A percentile compares a stretch with the other conserved stretches of the same genome.
These are phyloP conservation scores for Thelonectria olida DNA, from an alignment of 2,329 filamentous ascomycete species.

Conservation along the genomic window DNA sequence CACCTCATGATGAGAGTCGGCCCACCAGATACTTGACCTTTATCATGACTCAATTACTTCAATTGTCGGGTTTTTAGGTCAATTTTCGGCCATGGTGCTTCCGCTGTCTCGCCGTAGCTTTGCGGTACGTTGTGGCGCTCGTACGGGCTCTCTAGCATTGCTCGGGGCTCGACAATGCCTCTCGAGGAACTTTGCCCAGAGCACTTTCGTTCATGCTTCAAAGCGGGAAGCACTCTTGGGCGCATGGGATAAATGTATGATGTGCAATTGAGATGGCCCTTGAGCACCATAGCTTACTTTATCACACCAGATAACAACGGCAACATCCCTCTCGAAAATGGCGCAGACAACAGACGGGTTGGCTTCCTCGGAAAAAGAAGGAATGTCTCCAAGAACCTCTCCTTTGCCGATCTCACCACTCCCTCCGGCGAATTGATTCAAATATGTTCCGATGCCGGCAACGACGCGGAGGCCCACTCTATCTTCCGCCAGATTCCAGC, in stretches of 20 bases:
- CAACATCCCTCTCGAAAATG: slow-evolving; percentile 30
- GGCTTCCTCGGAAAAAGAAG: slow-evolving; percentile 78
- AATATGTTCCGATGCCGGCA: slow-evolving; percentile 52
- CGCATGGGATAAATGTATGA: slow-evolving; percentile 45
- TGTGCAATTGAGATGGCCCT: neutral
- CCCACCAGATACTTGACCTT: slow-evolving; percentile 28
- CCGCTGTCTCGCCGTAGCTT: slow-evolving; percentile 36
- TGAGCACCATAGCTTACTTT: neutral
- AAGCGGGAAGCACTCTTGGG: slow-evolving; percentile 38
- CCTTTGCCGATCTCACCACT: slow-evolving; percentile 70
- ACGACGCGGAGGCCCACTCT: slow-evolving; percentile 48
- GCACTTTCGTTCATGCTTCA: slow-evolving; percentile 26
- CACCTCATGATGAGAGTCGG: slow-evolving; percentile 16
- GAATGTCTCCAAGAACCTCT: slow-evolving; percentile 73
- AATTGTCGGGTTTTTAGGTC: slow-evolving; percentile 5
- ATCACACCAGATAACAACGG: slow-evolving; percentile 39
- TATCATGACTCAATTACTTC: slow-evolving; percentile 34
- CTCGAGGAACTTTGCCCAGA: slow-evolving; percentile 33
- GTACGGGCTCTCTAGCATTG: neutral
- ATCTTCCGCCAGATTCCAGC: slow-evolving; percentile 57
- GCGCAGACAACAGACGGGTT: slow-evolving; percentile 31
- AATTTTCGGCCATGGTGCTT: slow-evolving; percentile 35
- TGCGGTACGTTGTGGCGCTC: slow-evolving; percentile 28
- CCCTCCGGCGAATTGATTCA: slow-evolving; percentile 54
- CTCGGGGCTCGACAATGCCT: slow-evolving; percentile 29